Base-by-base conservation (phyloP, 768 basidiomycete genomes). In the Termitomyces bulborhizus region DNA sequence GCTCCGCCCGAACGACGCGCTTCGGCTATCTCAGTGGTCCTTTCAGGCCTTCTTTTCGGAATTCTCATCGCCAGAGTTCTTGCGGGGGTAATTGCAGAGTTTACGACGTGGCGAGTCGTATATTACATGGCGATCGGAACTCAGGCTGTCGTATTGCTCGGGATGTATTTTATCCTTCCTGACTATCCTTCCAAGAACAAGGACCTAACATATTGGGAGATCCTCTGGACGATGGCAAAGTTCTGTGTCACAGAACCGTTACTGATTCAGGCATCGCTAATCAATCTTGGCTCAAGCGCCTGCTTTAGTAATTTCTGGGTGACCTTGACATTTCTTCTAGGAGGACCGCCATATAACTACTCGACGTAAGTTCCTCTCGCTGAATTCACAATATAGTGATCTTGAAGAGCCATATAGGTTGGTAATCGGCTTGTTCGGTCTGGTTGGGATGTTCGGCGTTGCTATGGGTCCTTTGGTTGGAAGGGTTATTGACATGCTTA, bases 131-230 rank as follows among this genome's bases (percentile, higher is more conserved):
- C 88, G 3, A 81, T 91, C 43, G 88, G 83, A 3, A 71, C 88
- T 24, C 92, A 92, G 66, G 71, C 59, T 55, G 52, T 78, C 24
- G 81, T 90, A 15, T 69, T 86, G 8, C 40, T 77, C 6, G 75
- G 86, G 27, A 70, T 83, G 42, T 93, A 87, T 63, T 66, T 81
- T 24, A 61, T 84, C 51, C 69, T 93, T n/a, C 92, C 91, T 1
- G 90, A 94, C 68, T 93, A 88, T 64, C 92, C 90, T 1, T 81
- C 86, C 12, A 92, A 88, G 66, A 86, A 88, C 63, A 68, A 63
- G 24, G 71, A 79, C 48, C 53, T 90, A 57, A 80, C 82, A 3
- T 93, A 93, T 68, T 75, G 73, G 59, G 69, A 82, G 11, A 86
- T 93, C 46, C 69, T 90, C 39, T 81, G 74, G 68, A 86, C 85